Base-by-base conservation (phyloP, 1,139 yeast genomes). In the Taphrina confusa region DNA sequence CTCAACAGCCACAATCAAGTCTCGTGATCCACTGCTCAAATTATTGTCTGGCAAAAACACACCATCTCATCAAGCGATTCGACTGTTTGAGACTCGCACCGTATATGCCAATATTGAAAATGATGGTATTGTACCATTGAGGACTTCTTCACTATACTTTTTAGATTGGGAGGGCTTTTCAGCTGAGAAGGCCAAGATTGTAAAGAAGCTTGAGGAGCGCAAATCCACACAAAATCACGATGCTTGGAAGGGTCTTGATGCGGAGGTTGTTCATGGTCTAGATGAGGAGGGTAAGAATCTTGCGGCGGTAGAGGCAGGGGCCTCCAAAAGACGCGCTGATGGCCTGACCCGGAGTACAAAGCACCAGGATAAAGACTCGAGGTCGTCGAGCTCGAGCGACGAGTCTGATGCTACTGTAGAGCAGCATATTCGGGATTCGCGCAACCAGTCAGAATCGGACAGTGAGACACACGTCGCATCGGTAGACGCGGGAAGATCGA, bases 51-150 rank as follows among this genome's bases (percentile, higher is more conserved):
- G 47, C n/a, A 57, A 46, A 18, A 80, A 89, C 0, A 94, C 95
- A 0, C 89, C 94, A 0, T 83, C 95, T 0, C 89, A 87, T 67
- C 77, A 74, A 37, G 79, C 85, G 0, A 75, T 92, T 60, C 78
- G 79, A 61, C 73, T 73, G 65, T 92, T 92, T 70, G 74, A 75
- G 55, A 77, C 86, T 61, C 76, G 97, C 65, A 87, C 94, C 0
- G 76, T 86, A 0, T 85, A 88, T 68, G 91, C 94, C 1, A 87
- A 87, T 68, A 83, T 85, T 0, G 76, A 84, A n/a, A 83, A 87
- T 69, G 96, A 88, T 71, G 98, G 97, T 0, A 90, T 92, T 60
- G 98, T 92, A 0, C 97, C 98, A 0, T 75, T 92, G 63, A 76
- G 97, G 61, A 90, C 98, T 0, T 82, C 96, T 0, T 86, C 96